phyloP scores from a whole-genome alignment of 2,329 filamentous ascomycete species.

The Aspergillus neotritici region DNA sequence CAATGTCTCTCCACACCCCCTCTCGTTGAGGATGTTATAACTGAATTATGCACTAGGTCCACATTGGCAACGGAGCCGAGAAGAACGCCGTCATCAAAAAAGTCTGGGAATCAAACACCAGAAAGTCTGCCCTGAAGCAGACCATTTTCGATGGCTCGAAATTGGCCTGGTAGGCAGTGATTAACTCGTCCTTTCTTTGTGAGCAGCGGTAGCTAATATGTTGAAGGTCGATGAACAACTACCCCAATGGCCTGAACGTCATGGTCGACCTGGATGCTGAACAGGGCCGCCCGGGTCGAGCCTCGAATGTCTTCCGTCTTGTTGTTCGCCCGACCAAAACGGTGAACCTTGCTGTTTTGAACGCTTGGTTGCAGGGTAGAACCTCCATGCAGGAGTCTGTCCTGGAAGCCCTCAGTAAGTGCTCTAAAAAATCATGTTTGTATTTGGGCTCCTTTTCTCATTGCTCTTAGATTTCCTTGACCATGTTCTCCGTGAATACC shows the following conservation, averaged over 20 bases:
- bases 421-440: neutral
- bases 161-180: conserved; percentile 66
- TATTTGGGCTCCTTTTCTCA: neutral
- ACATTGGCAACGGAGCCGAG: conserved; percentile 57
- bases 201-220: conserved; percentile 27
- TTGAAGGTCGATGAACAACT: conserved; percentile 33
- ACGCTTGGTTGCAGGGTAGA: conserved; percentile 59
- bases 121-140: conserved; percentile 53
- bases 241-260: conserved; percentile 48
- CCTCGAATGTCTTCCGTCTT: conserved; percentile 52
- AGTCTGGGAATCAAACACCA: conserved; percentile 63
- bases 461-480: conserved; percentile 65
- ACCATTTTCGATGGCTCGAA: conserved; percentile 81
- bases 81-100: conserved; percentile 66
- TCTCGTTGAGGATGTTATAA: neutral
- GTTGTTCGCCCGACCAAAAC: conserved; percentile 59
- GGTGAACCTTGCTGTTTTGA: conserved; percentile 63
- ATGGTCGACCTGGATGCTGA: conserved; percentile 69
- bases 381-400: conserved; percentile 60
- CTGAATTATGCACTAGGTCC: conserved; percentile 48
- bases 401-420: conserved; percentile 69
- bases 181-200: conserved; percentile 18
- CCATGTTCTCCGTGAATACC: conserved; percentile 76
- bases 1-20: neutral
- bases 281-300: conserved; percentile 40